Conservation (phyloP, 805 yeast genomes). For the Yarrowia yakushimensis region DNA sequence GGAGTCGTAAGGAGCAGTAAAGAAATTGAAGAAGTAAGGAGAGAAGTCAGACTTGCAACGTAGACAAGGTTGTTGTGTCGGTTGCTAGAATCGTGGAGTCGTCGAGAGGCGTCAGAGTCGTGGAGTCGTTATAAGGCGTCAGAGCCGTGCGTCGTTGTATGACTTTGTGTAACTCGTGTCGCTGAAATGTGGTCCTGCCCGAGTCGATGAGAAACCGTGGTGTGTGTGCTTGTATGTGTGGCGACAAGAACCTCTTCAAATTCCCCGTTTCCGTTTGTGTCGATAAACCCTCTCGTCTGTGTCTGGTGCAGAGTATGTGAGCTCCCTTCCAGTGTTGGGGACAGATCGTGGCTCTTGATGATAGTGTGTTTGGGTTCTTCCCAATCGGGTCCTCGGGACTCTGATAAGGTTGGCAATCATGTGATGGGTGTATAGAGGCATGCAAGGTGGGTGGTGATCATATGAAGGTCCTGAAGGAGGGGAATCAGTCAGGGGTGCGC, state of each 20-base stretch:
- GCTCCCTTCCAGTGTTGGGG: background rate
- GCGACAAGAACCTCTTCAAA: background rate
- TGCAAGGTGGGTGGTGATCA: background rate
- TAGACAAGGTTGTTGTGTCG: background rate
- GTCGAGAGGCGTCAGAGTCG: background rate
- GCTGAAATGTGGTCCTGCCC: background rate
- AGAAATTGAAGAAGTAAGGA: background rate
- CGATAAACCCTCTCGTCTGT: background rate
- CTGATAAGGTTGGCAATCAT: constrained; percentile 17
- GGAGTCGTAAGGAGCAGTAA: background rate
- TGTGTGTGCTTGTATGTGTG: too few species aligned
- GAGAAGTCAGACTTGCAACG: background rate
- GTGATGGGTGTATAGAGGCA: constrained; percentile 3
- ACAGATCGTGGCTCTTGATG: background rate
- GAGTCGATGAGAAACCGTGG: too few species aligned
- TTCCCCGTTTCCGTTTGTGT: background rate
- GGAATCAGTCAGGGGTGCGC: background rate
- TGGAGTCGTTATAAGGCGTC: background rate
- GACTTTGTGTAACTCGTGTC: background rate
- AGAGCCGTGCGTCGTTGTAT: background rate
- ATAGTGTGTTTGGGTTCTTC: constrained; percentile 21
- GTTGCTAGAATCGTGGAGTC: background rate
- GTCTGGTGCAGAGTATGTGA: background rate
- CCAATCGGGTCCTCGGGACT: constrained; percentile 1
- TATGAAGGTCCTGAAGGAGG: background rate